Conservation (phyloP, 164 flowering plant species). For the Liriodendron chinense region DNA sequence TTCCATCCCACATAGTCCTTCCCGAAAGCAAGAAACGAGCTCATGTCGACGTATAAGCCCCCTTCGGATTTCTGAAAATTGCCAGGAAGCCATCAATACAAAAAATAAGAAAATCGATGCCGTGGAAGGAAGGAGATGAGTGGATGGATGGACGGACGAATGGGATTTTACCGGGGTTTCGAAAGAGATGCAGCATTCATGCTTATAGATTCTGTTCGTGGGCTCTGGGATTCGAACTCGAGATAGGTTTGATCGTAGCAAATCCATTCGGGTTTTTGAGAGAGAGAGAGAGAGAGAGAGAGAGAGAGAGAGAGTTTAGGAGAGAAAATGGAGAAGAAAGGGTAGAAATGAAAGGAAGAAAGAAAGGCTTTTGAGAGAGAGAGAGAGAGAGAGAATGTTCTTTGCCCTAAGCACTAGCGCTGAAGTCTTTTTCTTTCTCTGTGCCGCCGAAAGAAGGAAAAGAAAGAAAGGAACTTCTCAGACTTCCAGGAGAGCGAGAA, state of each 20-base stretch:
- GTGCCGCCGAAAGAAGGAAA: constrained; percentile 3
- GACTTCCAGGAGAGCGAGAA: background rate
- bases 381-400: constrained; percentile 6
- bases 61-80: constrained; percentile 81
- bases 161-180: constrained; percentile 64
- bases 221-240: constrained; percentile 96
- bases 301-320: constrained; percentile 1
- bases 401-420: constrained; percentile 25
- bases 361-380: background rate
- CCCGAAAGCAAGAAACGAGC: constrained; percentile 87
- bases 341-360: background rate
- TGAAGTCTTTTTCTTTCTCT: constrained; percentile 1
- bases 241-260: constrained; percentile 74
- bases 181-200: constrained; percentile 92
- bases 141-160: background rate
- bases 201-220: constrained; percentile 91
- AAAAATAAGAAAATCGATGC: background rate
- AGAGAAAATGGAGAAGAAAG: background rate
- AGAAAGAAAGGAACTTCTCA: background rate
- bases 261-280: constrained; percentile 53
- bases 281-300: background rate
- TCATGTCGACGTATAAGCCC: constrained; percentile 85
- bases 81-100: background rate
- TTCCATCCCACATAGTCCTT: constrained; percentile 79
- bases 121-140: background rate